Base-by-base conservation (phyloP, 352 stramenopile genomes). In the Phytophthora citricola region DNA sequence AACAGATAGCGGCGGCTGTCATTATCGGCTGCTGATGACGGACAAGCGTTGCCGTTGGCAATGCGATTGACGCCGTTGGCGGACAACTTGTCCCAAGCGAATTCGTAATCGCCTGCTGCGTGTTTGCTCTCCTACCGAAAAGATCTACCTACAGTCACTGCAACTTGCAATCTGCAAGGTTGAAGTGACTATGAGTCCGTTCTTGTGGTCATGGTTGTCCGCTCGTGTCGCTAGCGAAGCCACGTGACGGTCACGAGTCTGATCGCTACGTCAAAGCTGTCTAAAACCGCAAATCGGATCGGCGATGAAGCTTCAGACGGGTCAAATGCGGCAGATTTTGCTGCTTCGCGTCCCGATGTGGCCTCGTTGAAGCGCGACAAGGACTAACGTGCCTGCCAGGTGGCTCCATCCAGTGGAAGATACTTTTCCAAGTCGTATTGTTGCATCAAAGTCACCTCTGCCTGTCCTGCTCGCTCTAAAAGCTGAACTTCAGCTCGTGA, bases 351-450 rank as follows among this genome's bases (percentile, higher is more conserved):
- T 17, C 40, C 51, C 51, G 44, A 50, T 27, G 44, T 50, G 22
- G 26, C 44, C 44, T 50, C 44, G 44, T 50, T 50, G 22, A 34
- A 34, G 22, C 43, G 22, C 43, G 43, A 49, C 43, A 32, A 47
- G 22, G 9, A 48, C 31, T 38, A 20, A n/a, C 53, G 41, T 52
- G 41, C 54, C 8, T 29, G 12, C 40, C 53, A 61, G 15, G 12
- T 57, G 24, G 31, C 38, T 43, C 36, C 12, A 41, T 20, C 38
- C n/a, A 43, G 49, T 45, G 51, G 51, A 48, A 58, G 51, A 58
- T 58, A 58, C 51, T 52, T 58, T 58, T 58, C 40, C 22, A 39
- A 10, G 24, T 58, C 27, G 51, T 48, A 20, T 58, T 47, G 36
- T 58, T 58, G 51, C 51, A 36, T 14, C 31, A 36, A 36, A 4